phyloP scores from a whole-genome alignment of 1,284 basidiomycete species.

The Rhodotorula sp. region DNA sequence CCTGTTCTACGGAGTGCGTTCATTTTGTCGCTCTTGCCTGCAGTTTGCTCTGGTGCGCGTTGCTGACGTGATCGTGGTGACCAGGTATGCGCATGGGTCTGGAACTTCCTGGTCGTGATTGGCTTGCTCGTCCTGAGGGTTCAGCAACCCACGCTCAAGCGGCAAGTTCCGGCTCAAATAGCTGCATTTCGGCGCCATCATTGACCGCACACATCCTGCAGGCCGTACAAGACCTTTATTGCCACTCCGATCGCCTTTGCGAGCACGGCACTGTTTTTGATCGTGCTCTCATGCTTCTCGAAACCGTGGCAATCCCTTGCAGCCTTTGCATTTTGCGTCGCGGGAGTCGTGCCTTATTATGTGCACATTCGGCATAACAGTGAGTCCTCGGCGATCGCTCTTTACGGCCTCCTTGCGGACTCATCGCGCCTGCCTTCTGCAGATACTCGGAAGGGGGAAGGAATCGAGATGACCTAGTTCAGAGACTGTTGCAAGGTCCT shows the following conservation, averaged over 20 bases:
- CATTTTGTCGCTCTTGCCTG: conserved; percentile 62
- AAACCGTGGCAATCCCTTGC: conserved; percentile 84
- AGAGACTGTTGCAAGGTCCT: background rate
- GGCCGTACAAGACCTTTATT: conserved; percentile 89
- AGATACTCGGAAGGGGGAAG: background rate
- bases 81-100: conserved; percentile 79
- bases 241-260: conserved; percentile 88
- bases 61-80: conserved; percentile 28
- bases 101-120: conserved; percentile 85
- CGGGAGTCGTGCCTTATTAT: conserved; percentile 33
- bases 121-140: conserved; percentile 83
- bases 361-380: conserved; percentile 21
- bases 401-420: background rate
- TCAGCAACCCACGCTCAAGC: conserved; percentile 83
- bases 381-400: background rate
- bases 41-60: background rate
- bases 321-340: conserved; percentile 56
- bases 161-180: conserved; percentile 52
- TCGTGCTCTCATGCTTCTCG: conserved; percentile 92
- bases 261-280: conserved; percentile 81
- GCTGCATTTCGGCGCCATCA: background rate
- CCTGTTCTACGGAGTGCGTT: conserved; percentile 51
- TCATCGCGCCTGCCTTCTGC: too few species aligned
- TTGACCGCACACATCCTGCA: conserved; percentile 44
- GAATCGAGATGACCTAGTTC: conserved; percentile 20